Percentiles rank a stretch among this genome's conserved stretches.
Evolutionary conservation across 1,139 yeast genomes (phyloP).

Genomic region (Sugiyamaella neomexicana): DNA sequence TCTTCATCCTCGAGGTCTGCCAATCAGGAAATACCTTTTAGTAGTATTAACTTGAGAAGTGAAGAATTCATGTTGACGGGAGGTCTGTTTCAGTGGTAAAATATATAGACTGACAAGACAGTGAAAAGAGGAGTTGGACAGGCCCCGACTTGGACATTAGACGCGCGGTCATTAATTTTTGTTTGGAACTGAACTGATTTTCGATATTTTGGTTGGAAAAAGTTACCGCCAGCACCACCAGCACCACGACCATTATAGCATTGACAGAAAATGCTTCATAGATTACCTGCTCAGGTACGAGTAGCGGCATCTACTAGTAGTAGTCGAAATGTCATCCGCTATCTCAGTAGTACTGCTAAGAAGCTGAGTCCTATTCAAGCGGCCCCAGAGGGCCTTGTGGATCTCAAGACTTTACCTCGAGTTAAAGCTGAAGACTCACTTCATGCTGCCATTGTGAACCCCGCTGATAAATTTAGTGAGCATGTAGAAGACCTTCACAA

Average conservation of each 20-base stretch:
- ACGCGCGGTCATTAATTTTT: no score
- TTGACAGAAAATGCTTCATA: slow-evolving; percentile 14
- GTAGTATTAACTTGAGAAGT: not conserved
- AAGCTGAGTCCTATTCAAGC: slow-evolving; percentile 27
- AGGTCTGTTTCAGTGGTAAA: not conserved
- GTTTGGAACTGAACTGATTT: no score
- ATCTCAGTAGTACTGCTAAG: slow-evolving; percentile 14
- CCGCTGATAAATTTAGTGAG: slow-evolving; percentile 72
- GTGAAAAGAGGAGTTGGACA: no score
- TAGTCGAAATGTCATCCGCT: slow-evolving; percentile 12
- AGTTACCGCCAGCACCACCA: not conserved
- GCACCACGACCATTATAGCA: not conserved
- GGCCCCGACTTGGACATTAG: no score
- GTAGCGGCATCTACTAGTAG: not conserved
- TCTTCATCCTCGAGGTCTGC: slow-evolving; percentile 13
- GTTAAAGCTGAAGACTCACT: slow-evolving; percentile 40
- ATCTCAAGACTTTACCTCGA: slow-evolving; percentile 39
- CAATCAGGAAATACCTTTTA: slow-evolving; percentile 15
- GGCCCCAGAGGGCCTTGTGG: slow-evolving; percentile 39
- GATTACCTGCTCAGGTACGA: slow-evolving; percentile 14
- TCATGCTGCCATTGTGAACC: slow-evolving; percentile 67
- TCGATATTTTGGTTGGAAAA: no score
- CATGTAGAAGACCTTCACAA: slow-evolving; percentile 75
- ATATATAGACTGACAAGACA: no score
- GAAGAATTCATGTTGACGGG: not conserved